Conservation (phyloP, 2,329 filamentous ascomycete species). For the Stagonosporopsis tanaceti region DNA sequence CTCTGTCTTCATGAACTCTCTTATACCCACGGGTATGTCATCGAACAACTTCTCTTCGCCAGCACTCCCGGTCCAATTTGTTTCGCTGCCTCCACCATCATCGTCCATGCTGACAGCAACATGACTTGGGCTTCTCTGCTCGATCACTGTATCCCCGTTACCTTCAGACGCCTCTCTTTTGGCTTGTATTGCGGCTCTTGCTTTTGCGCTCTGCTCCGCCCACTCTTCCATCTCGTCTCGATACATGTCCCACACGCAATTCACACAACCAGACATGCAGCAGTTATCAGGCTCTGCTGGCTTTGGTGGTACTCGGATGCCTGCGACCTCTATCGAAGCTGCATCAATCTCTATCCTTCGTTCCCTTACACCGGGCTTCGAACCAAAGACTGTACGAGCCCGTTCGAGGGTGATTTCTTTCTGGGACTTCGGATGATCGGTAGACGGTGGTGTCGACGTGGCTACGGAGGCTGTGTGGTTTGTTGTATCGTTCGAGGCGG, state of each 20-base stretch:
- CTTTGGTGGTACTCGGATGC: conserved; percentile 80
- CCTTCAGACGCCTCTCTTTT: conserved; percentile 37
- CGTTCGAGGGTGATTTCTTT: conserved; percentile 64
- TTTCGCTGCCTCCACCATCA: conserved; percentile 77
- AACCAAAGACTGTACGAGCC: conserved; percentile 81
- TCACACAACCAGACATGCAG: conserved; percentile 98
- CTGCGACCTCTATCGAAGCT: conserved; percentile 73
- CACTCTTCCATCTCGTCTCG: conserved; percentile 93
- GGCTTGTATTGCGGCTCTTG: conserved; percentile 61
- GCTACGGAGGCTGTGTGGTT: conserved; percentile 39
- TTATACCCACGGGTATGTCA: conserved; percentile 86
- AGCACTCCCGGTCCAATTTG: conserved; percentile 64
- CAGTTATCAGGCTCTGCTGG: conserved; percentile 96
- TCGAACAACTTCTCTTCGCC: conserved; percentile 74
- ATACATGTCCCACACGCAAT: conserved; percentile 95
- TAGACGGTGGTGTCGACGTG: conserved; percentile 38
- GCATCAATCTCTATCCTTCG: conserved; percentile 67
- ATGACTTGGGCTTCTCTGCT: conserved; percentile 55
- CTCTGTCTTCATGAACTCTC: conserved; percentile 97
- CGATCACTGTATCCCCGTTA: conserved; percentile 48
- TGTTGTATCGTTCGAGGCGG: conserved; percentile 41
- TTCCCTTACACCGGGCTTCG: conserved; percentile 77
- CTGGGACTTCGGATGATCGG: conserved; percentile 54
- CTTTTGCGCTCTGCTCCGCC: conserved; percentile 71
- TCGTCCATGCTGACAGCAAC: conserved; percentile 75